Evolutionary conservation across 164 flowering plant genomes (phyloP).

Genomic region (Aristolochia fimbriata): DNA sequence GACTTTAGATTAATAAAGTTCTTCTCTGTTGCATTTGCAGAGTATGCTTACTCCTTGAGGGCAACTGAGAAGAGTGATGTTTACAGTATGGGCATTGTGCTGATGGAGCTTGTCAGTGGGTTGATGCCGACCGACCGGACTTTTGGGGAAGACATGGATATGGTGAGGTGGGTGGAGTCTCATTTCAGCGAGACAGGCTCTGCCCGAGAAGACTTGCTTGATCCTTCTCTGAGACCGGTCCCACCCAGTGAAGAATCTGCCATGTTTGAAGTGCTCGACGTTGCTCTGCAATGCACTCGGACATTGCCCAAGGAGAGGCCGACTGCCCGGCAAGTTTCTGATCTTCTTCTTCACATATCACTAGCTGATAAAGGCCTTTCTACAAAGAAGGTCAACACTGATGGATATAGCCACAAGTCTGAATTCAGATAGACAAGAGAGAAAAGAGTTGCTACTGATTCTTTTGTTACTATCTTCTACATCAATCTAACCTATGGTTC

Average conservation of each 20-base stretch:
- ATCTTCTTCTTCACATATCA: slow-evolving; percentile 46
- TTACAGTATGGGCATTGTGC: slow-evolving; percentile 92
- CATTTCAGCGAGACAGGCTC: slow-evolving; percentile 32
- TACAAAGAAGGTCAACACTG: slow-evolving; percentile 8
- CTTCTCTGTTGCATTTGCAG: slow-evolving; percentile 23
- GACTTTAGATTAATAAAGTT: not conserved
- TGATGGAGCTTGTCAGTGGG: slow-evolving; percentile 92
- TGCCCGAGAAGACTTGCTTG: slow-evolving; percentile 46
- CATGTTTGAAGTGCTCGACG: slow-evolving; percentile 64
- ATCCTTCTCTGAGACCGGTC: slow-evolving; percentile 52
- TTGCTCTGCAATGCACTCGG: slow-evolving; percentile 81
- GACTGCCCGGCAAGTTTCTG: slow-evolving; percentile 63
- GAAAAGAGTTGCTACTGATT: no score
- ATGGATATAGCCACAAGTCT: not conserved
- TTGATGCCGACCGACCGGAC: slow-evolving; percentile 66
- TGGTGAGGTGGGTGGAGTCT: slow-evolving; percentile 91
- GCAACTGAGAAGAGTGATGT: slow-evolving; percentile 93
- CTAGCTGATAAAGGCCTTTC: slow-evolving; percentile 26
- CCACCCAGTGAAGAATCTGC: slow-evolving; percentile 53
- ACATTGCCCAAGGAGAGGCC: slow-evolving; percentile 69
- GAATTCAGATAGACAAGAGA: not conserved
- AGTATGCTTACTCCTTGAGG: slow-evolving; percentile 83
- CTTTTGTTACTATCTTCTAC: no score
- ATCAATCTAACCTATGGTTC: no score
- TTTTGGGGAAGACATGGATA: slow-evolving; percentile 74